phyloP scores from a whole-genome alignment of 2,329 filamentous ascomycete species.

The Tolypocladium tundrense region DNA sequence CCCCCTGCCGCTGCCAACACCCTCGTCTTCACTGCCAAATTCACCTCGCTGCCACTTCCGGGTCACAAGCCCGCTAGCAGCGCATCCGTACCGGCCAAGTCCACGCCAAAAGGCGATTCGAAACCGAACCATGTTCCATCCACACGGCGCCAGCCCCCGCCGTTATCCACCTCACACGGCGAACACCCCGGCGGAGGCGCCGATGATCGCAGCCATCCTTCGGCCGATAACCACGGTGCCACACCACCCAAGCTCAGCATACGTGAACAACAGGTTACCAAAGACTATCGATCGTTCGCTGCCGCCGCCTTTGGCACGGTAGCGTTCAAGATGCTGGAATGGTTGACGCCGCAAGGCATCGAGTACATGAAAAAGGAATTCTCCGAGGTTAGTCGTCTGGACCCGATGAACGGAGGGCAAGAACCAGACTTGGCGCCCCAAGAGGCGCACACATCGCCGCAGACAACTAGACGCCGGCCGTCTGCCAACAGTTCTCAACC shows the following conservation, averaged over 20 bases:
- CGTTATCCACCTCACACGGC: neutral
- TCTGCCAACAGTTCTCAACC: neutral
- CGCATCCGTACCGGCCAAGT: neutral
- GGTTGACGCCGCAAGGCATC: conserved; percentile 52
- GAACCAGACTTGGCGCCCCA: neutral
- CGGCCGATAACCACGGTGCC: neutral
- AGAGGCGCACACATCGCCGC: neutral
- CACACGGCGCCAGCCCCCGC: neutral
- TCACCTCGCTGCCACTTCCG: conserved; percentile 6
- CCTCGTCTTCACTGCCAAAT: conserved; percentile 30
- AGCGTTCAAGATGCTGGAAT: conserved; percentile 61
- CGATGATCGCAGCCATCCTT: neutral
- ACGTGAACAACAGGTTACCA: conserved; percentile 35
- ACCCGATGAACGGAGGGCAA: conserved; percentile 3
- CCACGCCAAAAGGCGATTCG: neutral
- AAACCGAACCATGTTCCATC: neutral
- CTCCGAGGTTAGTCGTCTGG: conserved; percentile 6
- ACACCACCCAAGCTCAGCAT: conserved; percentile 23
- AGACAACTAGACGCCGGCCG: neutral
- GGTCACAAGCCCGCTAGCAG: neutral
- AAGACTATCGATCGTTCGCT: conserved; percentile 50
- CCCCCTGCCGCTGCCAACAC: conserved; percentile 35
- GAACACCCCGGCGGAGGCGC: neutral
- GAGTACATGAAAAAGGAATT: conserved; percentile 34
- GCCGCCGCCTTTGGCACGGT: conserved; percentile 55